Evolutionary conservation across 371 early-diverging fungal genomes (phyloP), one percentile per base, ranked within the genome.

Genomic region (Lichtheimia ornata): DNA sequence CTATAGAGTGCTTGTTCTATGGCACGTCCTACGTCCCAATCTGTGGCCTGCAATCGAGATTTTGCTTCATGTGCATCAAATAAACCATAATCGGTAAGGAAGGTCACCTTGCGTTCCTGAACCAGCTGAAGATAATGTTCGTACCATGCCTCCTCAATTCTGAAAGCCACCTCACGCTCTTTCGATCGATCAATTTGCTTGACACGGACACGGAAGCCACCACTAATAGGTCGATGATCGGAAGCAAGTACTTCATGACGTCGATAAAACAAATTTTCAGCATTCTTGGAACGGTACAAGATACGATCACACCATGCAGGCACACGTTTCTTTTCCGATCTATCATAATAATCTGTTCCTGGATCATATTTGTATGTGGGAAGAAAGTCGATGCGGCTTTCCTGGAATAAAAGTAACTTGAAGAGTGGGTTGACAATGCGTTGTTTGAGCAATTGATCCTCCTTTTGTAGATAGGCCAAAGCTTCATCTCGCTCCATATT

Each of bases 241-340:
- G 91, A 91, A 5, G 88, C 85, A 0, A 76, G 76, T 18, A 88
- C 78, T 63, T 92, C 91, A 59, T 72, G 72, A 25, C 93, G 66
- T 43, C 62, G 63, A 59, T 85, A 84, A 50, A 75, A 74, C 25
- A 77, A 17, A 27, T 70, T 76, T 15, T 76, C 56, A 25, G 77
- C 71, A 50, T 69, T 64, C 2, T 61, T 61, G 7, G 81, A 81
- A 40, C 84, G 72, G 59, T 77, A 86, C 18, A 89, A 65, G 35
- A 89, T 79, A 25, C 95, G 85, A 71, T 95, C 96, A 58, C 94
- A 95, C 89, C 91, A 95, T 0, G 92, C 88, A 5, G 94, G 94
- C 0, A 88, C 82, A 5, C 94, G 82, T 68, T 84, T 75, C 71
- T 95, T 95, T 35, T 93, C 92, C 3, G 88, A 88, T 4, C 87